These are phyloP conservation scores for Penicillium sp. DNA, from an alignment of 2,329 filamentous ascomycete genomes.

Conservation along the genomic window DNA sequence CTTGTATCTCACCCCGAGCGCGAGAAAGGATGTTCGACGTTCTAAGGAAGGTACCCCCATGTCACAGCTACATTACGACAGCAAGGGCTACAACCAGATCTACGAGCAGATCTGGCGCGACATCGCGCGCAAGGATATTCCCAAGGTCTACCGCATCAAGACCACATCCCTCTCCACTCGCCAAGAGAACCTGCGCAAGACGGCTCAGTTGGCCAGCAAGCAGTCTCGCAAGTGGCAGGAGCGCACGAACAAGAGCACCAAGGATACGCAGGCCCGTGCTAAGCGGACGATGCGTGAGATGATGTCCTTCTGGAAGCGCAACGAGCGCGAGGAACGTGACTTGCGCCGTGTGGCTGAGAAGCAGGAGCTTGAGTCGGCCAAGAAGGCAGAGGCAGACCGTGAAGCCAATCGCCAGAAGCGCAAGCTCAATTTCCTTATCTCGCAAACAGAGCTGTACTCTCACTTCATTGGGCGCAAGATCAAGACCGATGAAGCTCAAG, in stretches of 20 bases:
- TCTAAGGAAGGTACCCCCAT: conserved; percentile 47
- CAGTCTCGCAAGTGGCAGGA: conserved; percentile 97
- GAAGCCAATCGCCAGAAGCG: conserved; percentile 97
- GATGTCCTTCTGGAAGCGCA: conserved; percentile 99
- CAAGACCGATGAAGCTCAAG: conserved; percentile 94
- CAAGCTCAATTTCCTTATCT: conserved; percentile 99
- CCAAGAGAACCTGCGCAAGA: conserved; percentile 95
- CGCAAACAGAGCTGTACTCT: conserved; percentile 96
- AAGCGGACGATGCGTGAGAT: conserved; percentile 99
- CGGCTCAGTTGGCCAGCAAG: conserved; percentile 91
- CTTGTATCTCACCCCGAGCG: conserved; percentile 56
- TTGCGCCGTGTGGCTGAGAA: conserved; percentile 89
- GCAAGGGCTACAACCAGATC: conserved; percentile 93
- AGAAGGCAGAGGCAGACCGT: conserved; percentile 93
- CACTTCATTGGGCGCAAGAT: conserved; percentile 99
- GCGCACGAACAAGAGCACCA: conserved; percentile 96
- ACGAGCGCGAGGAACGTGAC: conserved; percentile 95
- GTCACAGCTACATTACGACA: conserved; percentile 68
- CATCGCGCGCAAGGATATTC: conserved; percentile 87
- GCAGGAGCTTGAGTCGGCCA: conserved; percentile 93
- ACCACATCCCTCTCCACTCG: conserved; percentile 81
- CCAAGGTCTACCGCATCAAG: conserved; percentile 87
- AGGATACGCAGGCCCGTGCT: conserved; percentile 92
- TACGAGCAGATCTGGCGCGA: conserved; percentile 98
- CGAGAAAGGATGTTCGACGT: conserved; percentile 44